Conservation (phyloP, 116 monocot genomes). For the Posidonia oceanica region DNA sequence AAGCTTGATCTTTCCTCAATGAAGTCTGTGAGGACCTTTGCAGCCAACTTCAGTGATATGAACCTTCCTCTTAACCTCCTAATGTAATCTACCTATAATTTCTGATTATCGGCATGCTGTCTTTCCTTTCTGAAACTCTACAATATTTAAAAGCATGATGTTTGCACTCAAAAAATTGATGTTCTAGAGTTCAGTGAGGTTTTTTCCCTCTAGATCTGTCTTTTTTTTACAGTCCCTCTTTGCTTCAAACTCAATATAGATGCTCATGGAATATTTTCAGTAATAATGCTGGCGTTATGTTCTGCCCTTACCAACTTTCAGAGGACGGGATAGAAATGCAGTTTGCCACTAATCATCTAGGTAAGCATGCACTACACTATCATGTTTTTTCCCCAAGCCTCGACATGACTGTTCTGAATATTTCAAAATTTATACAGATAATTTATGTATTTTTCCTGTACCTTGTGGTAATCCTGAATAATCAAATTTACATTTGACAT, state of each 20-base stretch:
- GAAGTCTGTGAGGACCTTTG: conserved; percentile 63
- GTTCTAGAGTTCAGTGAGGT: too few relatives aligned
- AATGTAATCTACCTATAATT: conserved; percentile 31
- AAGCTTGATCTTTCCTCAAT: conserved; percentile 82
- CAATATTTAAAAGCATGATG: too few relatives aligned
- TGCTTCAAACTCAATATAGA: too few relatives aligned
- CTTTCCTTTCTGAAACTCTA: too few relatives aligned
- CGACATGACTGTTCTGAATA: too few relatives aligned
- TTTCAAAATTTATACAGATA: background rate
- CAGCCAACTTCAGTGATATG: conserved; percentile 41
- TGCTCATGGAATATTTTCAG: conserved; percentile 14
- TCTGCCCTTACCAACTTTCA: conserved; percentile 82
- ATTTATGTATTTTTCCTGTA: background rate
- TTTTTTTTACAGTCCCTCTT: too few relatives aligned
- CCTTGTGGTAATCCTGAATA: background rate
- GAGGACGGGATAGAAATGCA: conserved; percentile 90
- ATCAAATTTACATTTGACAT: background rate
- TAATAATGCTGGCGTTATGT: conserved; percentile 98
- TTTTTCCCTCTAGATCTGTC: too few relatives aligned
- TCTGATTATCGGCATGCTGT: too few relatives aligned
- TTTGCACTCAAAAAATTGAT: too few relatives aligned
- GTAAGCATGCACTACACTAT: conserved; percentile 14
- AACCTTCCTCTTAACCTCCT: conserved; percentile 72
- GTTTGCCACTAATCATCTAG: conserved; percentile 96
- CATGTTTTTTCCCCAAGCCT: too few relatives aligned